Evolutionary conservation across 2,329 filamentous ascomycete species (phyloP).

Genomic region (Paramyrothecium sp.): DNA sequence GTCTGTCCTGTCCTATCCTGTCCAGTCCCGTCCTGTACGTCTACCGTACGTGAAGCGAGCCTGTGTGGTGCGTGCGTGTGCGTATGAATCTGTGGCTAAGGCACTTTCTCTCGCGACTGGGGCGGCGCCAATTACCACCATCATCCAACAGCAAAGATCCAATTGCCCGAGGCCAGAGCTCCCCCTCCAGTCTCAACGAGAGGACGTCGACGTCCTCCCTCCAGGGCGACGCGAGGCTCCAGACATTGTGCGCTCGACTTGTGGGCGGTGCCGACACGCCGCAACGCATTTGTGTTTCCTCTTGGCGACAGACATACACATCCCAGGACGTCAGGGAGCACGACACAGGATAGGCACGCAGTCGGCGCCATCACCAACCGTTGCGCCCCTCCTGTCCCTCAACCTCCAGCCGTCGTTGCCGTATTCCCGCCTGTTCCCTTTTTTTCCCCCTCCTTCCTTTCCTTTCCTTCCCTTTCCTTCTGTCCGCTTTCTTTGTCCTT

Average conservation of each 20-base stretch:
- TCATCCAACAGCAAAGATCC: not conserved
- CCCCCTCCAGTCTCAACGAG: not conserved
- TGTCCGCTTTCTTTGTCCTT: conserved; percentile 13
- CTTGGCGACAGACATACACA: too few species aligned
- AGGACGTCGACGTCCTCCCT: not conserved
- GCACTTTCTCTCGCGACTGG: not conserved
- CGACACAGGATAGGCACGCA: not conserved
- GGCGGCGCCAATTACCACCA: not conserved
- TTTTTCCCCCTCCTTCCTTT: not conserved
- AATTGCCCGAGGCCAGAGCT: not conserved
- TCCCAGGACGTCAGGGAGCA: too few species aligned
- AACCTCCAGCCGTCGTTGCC: not conserved
- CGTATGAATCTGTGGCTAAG: not conserved
- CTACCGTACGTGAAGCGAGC: not conserved
- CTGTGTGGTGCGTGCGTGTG: not conserved
- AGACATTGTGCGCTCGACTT: not conserved
- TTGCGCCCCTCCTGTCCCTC: not conserved
- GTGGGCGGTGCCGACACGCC: not conserved
- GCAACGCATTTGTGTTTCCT: not conserved
- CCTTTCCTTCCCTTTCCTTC: conserved; percentile 7
- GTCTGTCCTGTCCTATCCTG: too few species aligned
- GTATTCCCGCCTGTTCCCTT: not conserved
- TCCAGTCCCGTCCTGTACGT: too few species aligned
- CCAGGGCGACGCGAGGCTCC: not conserved
- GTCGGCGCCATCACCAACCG: not conserved